Evolutionary conservation across 768 basidiomycete genomes (phyloP), one percentile per base, ranked within the genome.

Genomic region (Hygrophorus pudorinus): DNA sequence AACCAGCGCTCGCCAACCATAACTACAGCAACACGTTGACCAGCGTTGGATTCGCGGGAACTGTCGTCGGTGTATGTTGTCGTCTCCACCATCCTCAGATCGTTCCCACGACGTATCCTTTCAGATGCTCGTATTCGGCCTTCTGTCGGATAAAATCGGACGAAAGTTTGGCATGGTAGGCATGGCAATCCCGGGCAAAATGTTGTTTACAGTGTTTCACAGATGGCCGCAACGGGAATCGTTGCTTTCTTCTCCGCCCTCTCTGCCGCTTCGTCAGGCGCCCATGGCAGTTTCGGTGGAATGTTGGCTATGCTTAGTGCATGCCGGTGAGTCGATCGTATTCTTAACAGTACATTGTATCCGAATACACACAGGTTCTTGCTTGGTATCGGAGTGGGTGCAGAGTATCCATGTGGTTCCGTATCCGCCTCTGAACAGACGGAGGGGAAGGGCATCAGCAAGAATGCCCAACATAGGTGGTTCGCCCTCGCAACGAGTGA

Each of bases 391-490:
- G 91, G 91, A 17, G 72, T 91, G 0, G 87, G 89, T 4, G 86
- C 85, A 4, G 86, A 88, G 59, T 93, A 93, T 51, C 92, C 92
- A 5, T 88, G 87, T 49, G 91, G 92, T 18, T 85, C 83, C 0
- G 87, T 91, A 12, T 85, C 89, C 4, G 84, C 83, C 5, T 83
- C 87, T 1, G 93, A 96, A 56, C 86, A 90, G 55, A 85, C 89
- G 2, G 93, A 96, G 59, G 85, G 87, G 59, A 69, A 76, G 7
- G 77, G 75, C 7, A 82, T 94, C 53, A 70, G 61, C 51, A 89
- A 86, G 63, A 79, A 79, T 42, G 73, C 84, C 4, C 92, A 90
- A 55, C 84, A 93, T 59, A 66, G 81, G 42, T 88, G 90, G 78
- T 83, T 96, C 56, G 79, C 84, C 4, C 72, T 89, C 21, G 87